A percentile compares a stretch with the other conserved stretches of the same genome.
These are phyloP conservation scores for Wallacemonas sp. DNA, from an alignment of 208 protist genomes.

Conservation along the genomic window DNA sequence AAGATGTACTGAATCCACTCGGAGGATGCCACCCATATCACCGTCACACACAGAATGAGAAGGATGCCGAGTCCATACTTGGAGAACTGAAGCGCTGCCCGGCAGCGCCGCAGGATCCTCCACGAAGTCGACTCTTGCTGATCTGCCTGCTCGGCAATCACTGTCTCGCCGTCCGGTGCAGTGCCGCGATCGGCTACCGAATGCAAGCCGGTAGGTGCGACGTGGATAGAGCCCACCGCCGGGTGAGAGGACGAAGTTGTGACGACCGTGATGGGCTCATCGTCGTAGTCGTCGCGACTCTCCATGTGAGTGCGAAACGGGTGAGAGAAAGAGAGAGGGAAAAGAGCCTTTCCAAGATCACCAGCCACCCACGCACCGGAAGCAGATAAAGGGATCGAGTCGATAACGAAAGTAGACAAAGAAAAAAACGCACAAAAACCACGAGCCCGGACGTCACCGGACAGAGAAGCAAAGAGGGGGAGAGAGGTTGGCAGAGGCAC, in stretches of 20 bases:
- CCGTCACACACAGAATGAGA: slow-evolving; percentile 82
- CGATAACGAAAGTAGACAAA: slow-evolving; percentile 1
- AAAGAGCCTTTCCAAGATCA: no score
- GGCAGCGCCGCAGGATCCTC: background rate
- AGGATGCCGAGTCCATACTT: slow-evolving; percentile 79
- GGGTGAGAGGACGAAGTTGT: background rate
- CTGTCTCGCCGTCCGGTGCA: background rate
- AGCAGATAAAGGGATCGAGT: slow-evolving; percentile 12
- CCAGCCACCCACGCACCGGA: background rate
- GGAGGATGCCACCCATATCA: slow-evolving; percentile 91
- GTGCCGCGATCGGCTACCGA: no score
- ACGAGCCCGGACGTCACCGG: no score
- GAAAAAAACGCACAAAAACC: slow-evolving; percentile 3
- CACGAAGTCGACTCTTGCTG: background rate
- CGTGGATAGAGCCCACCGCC: background rate
- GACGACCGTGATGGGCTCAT: background rate
- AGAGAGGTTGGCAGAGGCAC: no score
- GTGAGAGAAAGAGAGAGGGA: background rate
- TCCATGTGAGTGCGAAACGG: background rate
- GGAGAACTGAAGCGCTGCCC: slow-evolving; percentile 20
- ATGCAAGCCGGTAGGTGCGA: background rate
- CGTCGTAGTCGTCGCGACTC: background rate
- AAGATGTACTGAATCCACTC: slow-evolving; percentile 92
- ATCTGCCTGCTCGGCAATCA: background rate
- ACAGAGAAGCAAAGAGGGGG: no score